Base-by-base conservation (phyloP, 805 yeast species). In the Huiozyma sinensis region DNA sequence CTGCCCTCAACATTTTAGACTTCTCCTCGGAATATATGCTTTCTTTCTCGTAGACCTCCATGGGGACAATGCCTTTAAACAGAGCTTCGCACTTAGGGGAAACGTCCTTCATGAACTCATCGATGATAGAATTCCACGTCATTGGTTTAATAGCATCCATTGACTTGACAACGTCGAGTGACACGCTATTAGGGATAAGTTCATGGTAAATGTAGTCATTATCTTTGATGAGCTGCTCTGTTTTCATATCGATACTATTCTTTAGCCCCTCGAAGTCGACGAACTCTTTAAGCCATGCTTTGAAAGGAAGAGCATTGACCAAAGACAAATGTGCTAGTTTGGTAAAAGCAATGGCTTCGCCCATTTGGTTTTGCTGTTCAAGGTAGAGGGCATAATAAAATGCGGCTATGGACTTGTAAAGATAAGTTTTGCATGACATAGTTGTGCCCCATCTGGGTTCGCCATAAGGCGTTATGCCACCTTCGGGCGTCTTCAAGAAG, bases 201-300 rank as follows among this genome's bases (percentile, higher is more conserved):
- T 83, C 90, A 61, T 92, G 95, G 57, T 85, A 90, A 33, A 90
- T 85, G 53, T 78, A 81, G 58, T 90, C 97, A 56, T 90, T 90
- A 57, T 90, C 97, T 51, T 83, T 87, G 28, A 73, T 78, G 52
- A 85, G 53, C 2, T 61, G 52, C 28, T 59, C 60, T 10, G 67
- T 49, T 40, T 70, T 67, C 11, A 60, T 62, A 12, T 68, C 71
- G 5, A 61, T 49, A 4, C 62, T 44, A 3, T 64, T 57, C 35
- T 63, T 58, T 36, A 63, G 56, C 1, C 53, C 47, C 17, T 61
- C 62, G 33, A 56, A 56, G 41, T 68, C 70, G 30, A 52, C 61
- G 7, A 47, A 57, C 1, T 65, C 63, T n/a, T 54, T 50, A 55
- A 64, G 44, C 61, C 65, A 52, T 47, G 67, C 48, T 54, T 58